Percentiles rank a stretch among this genome's conserved stretches.
Evolutionary conservation across 2,329 filamentous ascomycete species (phyloP).

Genomic region (Penicillium sp.): DNA sequence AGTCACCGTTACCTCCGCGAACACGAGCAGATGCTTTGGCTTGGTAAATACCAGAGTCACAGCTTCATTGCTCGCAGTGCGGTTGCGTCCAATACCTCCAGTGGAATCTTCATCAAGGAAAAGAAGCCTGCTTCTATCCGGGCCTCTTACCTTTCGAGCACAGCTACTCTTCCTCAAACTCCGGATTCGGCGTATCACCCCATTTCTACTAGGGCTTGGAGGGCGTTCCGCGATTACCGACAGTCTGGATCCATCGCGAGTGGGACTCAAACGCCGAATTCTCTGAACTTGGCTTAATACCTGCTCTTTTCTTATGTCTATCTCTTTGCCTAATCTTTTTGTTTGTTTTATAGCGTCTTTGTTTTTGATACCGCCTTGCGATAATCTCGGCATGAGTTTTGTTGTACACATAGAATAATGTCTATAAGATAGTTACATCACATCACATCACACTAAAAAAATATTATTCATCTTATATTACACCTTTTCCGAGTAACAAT

Average conservation of each 20-base stretch:
- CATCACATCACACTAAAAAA: neutral
- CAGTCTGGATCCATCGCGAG: neutral
- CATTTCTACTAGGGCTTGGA: neutral
- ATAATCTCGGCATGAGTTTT: neutral
- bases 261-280: neutral
- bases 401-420: neutral
- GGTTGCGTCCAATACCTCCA: neutral
- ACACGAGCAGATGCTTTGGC: constrained; percentile 5
- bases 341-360: neutral
- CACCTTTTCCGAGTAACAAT: too few species aligned
- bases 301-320: neutral
- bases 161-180: neutral
- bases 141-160: neutral
- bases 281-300: neutral
- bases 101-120: neutral
- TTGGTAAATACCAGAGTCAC: constrained; percentile 4
- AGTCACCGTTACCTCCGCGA: constrained; percentile 1
- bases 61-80: constrained; percentile 1
- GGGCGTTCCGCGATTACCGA: neutral
- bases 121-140: neutral
- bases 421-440: neutral
- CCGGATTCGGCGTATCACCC: constrained; percentile 1
- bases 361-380: neutral
- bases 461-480: neutral
- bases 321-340: neutral